phyloP scores from a whole-genome alignment of 1,284 basidiomycete species.

The Microstroma glucosiphilum region DNA sequence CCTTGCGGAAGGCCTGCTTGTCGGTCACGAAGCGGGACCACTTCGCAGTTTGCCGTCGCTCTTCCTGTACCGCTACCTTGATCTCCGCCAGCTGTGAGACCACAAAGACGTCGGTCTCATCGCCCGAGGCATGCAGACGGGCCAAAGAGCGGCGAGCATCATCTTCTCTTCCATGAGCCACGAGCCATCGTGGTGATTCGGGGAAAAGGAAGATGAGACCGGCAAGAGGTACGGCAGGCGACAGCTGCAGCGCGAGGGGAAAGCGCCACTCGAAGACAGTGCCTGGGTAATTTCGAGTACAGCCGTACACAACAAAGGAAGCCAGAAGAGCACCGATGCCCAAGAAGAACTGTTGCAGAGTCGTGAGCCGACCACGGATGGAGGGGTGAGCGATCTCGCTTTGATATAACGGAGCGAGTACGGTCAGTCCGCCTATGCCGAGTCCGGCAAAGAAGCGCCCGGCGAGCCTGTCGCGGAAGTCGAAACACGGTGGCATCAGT shows the following conservation, averaged over 20 bases:
- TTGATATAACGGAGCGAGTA: conserved; percentile 61
- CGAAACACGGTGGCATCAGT: too few species aligned
- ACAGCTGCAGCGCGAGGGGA: conserved; percentile 54
- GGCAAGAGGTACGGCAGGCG: conserved; percentile 58
- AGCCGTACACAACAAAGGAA: conserved; percentile 53
- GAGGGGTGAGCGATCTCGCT: conserved; percentile 62
- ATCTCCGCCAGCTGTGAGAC: conserved; percentile 53
- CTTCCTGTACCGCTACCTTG: conserved; percentile 48
- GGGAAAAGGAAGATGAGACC: conserved; percentile 58
- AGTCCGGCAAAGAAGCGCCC: conserved; percentile 61
- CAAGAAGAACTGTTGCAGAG: conserved; percentile 60
- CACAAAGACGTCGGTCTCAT: conserved; percentile 55
- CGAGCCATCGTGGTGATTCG: conserved; percentile 60
- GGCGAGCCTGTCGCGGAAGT: conserved; percentile 50
- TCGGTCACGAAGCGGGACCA: conserved; percentile 58
- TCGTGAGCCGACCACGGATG: conserved; percentile 61
- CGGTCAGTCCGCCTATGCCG: conserved; percentile 58
- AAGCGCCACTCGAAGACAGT: conserved; percentile 57
- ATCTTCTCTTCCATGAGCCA: conserved; percentile 58
- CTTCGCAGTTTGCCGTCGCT: conserved; percentile 14
- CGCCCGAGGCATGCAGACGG: conserved; percentile 57
- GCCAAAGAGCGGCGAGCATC: conserved; percentile 55
- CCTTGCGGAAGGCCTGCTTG: conserved; percentile 55
- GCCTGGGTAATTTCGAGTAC: conserved; percentile 45
- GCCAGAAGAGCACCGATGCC: conserved; percentile 55